Base-by-base conservation (phyloP, 2,329 filamentous ascomycete species). In the Pestalotiopsis sp. region DNA sequence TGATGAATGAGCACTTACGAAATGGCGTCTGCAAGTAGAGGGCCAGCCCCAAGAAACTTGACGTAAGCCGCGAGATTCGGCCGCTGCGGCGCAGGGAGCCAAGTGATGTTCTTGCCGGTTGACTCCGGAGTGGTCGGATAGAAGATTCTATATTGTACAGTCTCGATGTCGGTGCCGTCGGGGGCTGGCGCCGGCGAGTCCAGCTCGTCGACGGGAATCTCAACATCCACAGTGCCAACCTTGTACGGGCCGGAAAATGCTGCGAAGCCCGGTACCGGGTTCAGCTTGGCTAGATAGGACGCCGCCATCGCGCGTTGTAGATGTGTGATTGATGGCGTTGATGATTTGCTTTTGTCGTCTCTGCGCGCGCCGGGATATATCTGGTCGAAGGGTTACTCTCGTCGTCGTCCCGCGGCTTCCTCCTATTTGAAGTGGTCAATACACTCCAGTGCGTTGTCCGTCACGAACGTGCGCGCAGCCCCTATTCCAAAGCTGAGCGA, bases 131-230 rank as follows among this genome's bases (percentile, higher is more conserved):
- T 81, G 25, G 91, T 90, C 1, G 94, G 94, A 77, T 97, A 97
- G 81, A 93, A 97, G 68, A 97, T 85, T 71, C 94, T 89, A 78
- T 93, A 96, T 68, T 92, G 91, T 31, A 97, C 85, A 0, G 94
- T 97, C 23, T 89, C 83, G 60, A 95, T 89, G 59, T 84, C 83
- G 67, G 81, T 79, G 64, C 86, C 84, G 7, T 85, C 82, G 5
- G 88, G 87, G 7, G 83, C 79, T 3, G 85, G 81, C 25, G 86
- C 83, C 0, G 90, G 88, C 1, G 87, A 83, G 2, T 85, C 77
- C 5, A 91, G 81, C 62, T 89, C 85, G 36, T 86, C 83, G 11
- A 92, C 84, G 58, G 93, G 92, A 17, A 97, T 88, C 81, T 97
- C 94, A 72, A 95, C 85, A 75, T 97, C 93, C 72, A 93, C 84